Conservation (phyloP, 2,329 filamentous ascomycete species). For the Chaetoscypha palmicola region DNA sequence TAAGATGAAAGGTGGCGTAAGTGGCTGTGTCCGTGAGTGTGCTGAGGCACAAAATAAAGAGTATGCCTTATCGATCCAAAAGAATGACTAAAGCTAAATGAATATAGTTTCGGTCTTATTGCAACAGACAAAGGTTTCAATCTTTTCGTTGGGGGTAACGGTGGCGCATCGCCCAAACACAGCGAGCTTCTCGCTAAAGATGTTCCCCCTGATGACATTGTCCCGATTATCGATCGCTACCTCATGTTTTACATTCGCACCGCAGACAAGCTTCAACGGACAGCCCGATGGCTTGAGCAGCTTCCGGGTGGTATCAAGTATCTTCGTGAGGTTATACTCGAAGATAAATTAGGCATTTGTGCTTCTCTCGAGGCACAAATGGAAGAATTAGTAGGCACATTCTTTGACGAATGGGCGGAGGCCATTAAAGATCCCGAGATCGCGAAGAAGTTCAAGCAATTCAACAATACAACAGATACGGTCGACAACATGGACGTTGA, state of each 20-base stretch:
- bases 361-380: slow-evolving; percentile 82
- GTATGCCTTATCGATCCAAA: slow-evolving; percentile 38
- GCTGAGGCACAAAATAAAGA: slow-evolving; percentile 92
- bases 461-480: slow-evolving; percentile 72
- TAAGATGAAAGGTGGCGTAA: slow-evolving; percentile 87
- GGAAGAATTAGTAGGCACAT: slow-evolving; percentile 73
- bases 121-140: slow-evolving; percentile 92
- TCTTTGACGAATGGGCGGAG: slow-evolving; percentile 90
- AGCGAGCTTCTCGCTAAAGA: slow-evolving; percentile 80
- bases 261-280: slow-evolving; percentile 82
- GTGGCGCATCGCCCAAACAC: slow-evolving; percentile 77
- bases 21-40: slow-evolving; percentile 86
- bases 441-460: slow-evolving; percentile 68
- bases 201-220: slow-evolving; percentile 72
- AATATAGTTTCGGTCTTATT: slow-evolving; percentile 70
- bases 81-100: slow-evolving; percentile 7
- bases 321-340: slow-evolving; percentile 71
- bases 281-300: slow-evolving; percentile 78
- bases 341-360: slow-evolving; percentile 81
- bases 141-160: slow-evolving; percentile 84
- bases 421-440: slow-evolving; percentile 64
- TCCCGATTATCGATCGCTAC: slow-evolving; percentile 81
- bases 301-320: slow-evolving; percentile 80
- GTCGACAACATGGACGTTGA: slow-evolving; percentile 64
- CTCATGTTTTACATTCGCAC: slow-evolving; percentile 92